phyloP scores from a whole-genome alignment of 2,329 filamentous ascomycete species.

The Triangularia setosa region DNA sequence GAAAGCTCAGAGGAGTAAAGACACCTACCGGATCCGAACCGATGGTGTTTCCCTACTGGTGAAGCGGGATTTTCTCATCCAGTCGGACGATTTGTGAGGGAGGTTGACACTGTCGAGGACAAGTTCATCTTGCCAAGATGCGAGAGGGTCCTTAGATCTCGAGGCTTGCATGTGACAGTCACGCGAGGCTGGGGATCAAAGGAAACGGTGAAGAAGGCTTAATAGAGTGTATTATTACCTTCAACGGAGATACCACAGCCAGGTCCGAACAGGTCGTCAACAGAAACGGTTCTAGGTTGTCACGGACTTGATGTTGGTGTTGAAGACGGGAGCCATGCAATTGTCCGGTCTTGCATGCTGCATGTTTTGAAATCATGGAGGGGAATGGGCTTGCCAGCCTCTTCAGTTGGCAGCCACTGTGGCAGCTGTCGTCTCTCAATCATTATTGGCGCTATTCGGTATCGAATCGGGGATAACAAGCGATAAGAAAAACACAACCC shows the following conservation, averaged over 20 bases:
- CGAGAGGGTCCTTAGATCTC: background rate
- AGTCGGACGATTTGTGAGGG: background rate
- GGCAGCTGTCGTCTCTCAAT: background rate
- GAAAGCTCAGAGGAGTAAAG: background rate
- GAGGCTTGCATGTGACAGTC: background rate
- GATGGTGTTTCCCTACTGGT: background rate
- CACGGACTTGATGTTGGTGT: background rate
- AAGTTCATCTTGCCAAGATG: background rate
- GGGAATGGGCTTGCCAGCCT: background rate
- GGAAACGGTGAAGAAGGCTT: background rate
- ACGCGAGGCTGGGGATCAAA: background rate
- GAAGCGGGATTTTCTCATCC: background rate
- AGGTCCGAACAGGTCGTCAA: background rate
- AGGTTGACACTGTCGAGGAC: background rate
- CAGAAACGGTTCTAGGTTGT: background rate
- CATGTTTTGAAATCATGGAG: background rate
- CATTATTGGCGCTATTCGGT: background rate
- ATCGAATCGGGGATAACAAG: background rate
- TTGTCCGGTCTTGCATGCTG: background rate
- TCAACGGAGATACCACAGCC: background rate
- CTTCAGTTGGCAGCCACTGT: background rate
- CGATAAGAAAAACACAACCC: slow-evolving; percentile 17
- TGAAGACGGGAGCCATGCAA: background rate
- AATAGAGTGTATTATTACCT: background rate
- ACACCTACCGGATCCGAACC: slow-evolving; percentile 8